Evolutionary conservation across 192 early-diverging fungal genomes (phyloP), one percentile per base, ranked within the genome.

Genomic region (Coemansia sp.): DNA sequence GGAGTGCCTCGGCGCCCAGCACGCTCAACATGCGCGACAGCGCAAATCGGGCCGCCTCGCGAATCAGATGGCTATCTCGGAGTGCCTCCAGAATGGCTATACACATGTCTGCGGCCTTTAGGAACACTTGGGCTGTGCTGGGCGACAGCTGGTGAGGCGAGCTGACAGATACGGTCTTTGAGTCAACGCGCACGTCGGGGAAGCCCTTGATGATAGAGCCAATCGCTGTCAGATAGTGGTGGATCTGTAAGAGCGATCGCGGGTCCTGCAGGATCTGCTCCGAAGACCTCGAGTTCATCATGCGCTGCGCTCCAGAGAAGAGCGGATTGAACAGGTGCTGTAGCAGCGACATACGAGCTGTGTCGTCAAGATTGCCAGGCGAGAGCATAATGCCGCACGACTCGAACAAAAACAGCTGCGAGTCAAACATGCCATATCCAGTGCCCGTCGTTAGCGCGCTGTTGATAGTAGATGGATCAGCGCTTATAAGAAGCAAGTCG

Each of bases 361-460:
- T 78, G 35, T 83, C 73, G 42, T 89, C 84, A 48, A 93, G 77
- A 60, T 67, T 78, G 14, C 91, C 87, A 24, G 88, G 76, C n/a
- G 95, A 90, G 71, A 96, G 95, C 75, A 96, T 79, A 42, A 90
- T 85, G n/a, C 95, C 95, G 63, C 91, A 92, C 8, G 93, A 88
- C 74, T 98, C 95, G 83, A 95, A 96, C 36, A 96, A 69, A 74
- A 91, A 96, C 26, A 93, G 70, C 74, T 96, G 94, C 58, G 88
- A 89, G 65, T 89, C 88, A 63, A 91, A 94, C 53, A 87, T 82
- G 21, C 85, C 84, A 61, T 77, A 73, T 16, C 45, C 59, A 1
- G 58, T 48, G 2, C 40, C 43, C n/a, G 39, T 36, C 35, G 60
- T 40, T 24, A 43, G 9, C 24, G 59, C 42, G 37, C 36, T 46